Percentiles rank a stretch among this genome's conserved stretches.
Evolutionary conservation across 2,329 filamentous ascomycete species (phyloP).

Genomic region (Pseudogymnoascus sp.): DNA sequence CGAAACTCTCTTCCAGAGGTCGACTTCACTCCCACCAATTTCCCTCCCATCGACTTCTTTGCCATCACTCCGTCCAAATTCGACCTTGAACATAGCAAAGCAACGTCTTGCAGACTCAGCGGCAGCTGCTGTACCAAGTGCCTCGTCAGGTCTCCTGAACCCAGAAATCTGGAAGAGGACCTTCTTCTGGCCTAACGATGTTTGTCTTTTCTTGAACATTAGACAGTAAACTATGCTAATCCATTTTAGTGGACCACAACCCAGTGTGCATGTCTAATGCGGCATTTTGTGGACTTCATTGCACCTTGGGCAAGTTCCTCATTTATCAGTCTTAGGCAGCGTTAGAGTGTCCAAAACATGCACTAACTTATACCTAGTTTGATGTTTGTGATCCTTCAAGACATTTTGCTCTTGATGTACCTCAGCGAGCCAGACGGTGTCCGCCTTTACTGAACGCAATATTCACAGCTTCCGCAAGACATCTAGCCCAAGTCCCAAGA

Average conservation of each 20-base stretch:
- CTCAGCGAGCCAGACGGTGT: conserved; percentile 42
- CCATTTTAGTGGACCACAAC: neutral
- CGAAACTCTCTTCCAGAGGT: neutral
- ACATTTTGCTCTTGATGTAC: conserved; percentile 46
- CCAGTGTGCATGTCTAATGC: neutral
- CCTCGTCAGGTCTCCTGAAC: neutral
- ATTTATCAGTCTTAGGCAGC: neutral
- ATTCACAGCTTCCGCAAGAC: conserved; percentile 45
- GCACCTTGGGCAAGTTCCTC: neutral
- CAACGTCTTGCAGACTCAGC: neutral
- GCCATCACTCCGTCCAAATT: neutral
- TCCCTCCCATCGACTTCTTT: neutral
- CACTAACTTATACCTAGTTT: neutral
- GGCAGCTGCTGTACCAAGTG: neutral
- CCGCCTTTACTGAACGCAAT: conserved; percentile 48
- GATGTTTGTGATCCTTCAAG: conserved; percentile 15
- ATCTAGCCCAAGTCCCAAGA: conserved; percentile 33
- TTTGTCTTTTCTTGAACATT: neutral
- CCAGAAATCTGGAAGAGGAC: neutral
- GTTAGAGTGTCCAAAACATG: neutral
- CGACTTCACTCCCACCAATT: neutral
- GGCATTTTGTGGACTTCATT: neutral
- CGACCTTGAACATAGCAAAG: neutral
- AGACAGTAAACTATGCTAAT: neutral
- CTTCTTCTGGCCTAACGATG: neutral